Evolutionary conservation across 768 basidiomycete species (phyloP).

Genomic region (Mrakia gelida): DNA sequence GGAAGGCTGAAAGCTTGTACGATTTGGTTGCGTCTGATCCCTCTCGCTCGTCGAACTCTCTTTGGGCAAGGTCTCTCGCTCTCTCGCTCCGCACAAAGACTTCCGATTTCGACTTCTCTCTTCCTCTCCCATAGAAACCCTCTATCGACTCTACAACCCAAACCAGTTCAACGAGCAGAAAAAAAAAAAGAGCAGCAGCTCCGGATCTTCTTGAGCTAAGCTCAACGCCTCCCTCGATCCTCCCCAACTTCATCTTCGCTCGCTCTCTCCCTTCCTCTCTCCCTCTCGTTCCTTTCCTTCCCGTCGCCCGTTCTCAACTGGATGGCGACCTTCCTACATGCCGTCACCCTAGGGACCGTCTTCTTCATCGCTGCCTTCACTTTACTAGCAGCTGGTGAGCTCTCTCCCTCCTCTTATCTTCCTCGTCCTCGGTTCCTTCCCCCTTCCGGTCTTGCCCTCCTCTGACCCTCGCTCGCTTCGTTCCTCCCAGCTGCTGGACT

Average conservation of each 20-base stretch:
- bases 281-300: neutral
- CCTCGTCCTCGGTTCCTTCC: neutral
- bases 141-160: neutral
- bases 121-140: conserved; percentile 37
- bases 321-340: conserved; percentile 50
- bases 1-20: no score
- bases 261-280: no score
- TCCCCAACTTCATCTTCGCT: neutral
- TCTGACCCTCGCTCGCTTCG: neutral
- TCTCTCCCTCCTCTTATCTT: neutral
- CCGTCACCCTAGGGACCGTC: conserved; percentile 52
- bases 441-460: neutral
- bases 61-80: no score
- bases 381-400: conserved; percentile 14
- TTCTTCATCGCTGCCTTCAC: conserved; percentile 34
- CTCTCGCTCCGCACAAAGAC: no score
- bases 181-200: neutral
- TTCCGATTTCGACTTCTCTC: no score
- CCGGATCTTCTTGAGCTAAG: no score
- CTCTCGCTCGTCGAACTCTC: no score
- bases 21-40: no score
- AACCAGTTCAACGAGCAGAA: neutral
- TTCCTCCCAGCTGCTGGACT: conserved; percentile 13
- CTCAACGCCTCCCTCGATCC: neutral
- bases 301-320: neutral